Conservation (phyloP, 371 early-diverging fungal species). For the Dichotomocladium elegans region DNA sequence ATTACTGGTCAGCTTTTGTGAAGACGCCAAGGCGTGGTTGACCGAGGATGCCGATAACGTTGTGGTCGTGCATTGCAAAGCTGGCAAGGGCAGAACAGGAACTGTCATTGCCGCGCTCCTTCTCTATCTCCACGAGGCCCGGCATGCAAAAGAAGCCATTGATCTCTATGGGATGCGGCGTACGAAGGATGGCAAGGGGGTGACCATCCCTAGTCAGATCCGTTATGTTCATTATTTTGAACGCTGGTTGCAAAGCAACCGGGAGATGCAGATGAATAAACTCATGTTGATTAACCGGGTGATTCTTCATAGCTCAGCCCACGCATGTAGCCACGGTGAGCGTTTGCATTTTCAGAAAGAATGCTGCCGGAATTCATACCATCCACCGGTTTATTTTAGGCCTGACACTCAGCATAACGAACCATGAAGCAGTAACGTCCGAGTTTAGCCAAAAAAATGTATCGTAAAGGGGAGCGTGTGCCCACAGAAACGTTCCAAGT, state of each 20-base stretch:
- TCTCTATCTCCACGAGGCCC: constrained; percentile 37
- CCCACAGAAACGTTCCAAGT: too few relatives aligned
- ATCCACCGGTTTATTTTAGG: too few relatives aligned
- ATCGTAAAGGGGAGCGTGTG: too few relatives aligned
- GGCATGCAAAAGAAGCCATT: constrained; percentile 51
- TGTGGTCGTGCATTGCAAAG: constrained; percentile 75
- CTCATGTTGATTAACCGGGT: too few relatives aligned
- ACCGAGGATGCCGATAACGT: constrained; percentile 38
- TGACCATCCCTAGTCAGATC: constrained; percentile 66
- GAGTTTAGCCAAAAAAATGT: too few relatives aligned
- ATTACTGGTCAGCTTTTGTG: constrained; percentile 49
- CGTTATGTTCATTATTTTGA: constrained; percentile 64
- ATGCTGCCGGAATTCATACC: too few relatives aligned
- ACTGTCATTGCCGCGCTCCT: constrained; percentile 62
- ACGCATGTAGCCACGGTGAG: too few relatives aligned
- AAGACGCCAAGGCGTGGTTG: constrained; percentile 59
- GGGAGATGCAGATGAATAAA: too few relatives aligned
- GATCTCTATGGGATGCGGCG: constrained; percentile 49
- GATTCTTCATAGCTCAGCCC: too few relatives aligned
- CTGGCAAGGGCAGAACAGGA: constrained; percentile 79
- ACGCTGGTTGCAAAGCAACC: constrained; percentile 24
- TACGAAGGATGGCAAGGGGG: constrained; percentile 53
- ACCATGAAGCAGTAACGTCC: too few relatives aligned
- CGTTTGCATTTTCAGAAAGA: too few relatives aligned
- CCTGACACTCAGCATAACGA: too few relatives aligned